Evolutionary conservation across 2,329 filamentous ascomycete species (phyloP).

Genomic region (Raffaelea arxii): DNA sequence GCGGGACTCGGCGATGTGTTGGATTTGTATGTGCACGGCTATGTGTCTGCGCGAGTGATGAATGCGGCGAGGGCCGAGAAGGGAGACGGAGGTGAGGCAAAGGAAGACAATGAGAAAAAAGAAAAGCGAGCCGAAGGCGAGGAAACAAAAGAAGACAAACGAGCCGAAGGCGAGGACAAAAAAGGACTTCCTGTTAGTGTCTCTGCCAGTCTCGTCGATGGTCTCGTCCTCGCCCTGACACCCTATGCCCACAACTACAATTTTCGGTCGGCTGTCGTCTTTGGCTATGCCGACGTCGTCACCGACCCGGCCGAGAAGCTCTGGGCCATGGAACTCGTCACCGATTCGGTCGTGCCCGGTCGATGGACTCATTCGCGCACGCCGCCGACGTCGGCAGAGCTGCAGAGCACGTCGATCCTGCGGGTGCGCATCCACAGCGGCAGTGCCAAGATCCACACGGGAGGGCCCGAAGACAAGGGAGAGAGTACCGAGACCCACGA

Average conservation of each 20-base stretch:
- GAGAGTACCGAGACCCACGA: constrained; percentile 33
- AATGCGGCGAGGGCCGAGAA: constrained; percentile 39
- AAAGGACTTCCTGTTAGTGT: constrained; percentile 56
- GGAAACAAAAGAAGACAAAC: not conserved
- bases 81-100: not conserved
- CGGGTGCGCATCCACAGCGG: constrained; percentile 59
- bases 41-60: constrained; percentile 70
- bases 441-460: constrained; percentile 64
- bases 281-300: constrained; percentile 63
- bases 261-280: constrained; percentile 71
- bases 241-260: constrained; percentile 79
- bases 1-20: constrained; percentile 53
- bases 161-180: constrained; percentile 5
- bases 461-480: constrained; percentile 47
- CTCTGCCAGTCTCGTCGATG: constrained; percentile 66
- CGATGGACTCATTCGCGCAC: constrained; percentile 61
- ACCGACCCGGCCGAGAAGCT: constrained; percentile 59
- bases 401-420: constrained; percentile 65
- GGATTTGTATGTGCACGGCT: constrained; percentile 76
- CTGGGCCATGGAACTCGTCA: constrained; percentile 71
- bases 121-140: constrained; percentile 1
- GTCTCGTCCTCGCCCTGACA: constrained; percentile 68
- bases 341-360: constrained; percentile 58
- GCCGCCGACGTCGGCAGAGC: constrained; percentile 63
- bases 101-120: not conserved